phyloP scores from a whole-genome alignment of 75 land plant species.

The Selaginella tamariscina region DNA sequence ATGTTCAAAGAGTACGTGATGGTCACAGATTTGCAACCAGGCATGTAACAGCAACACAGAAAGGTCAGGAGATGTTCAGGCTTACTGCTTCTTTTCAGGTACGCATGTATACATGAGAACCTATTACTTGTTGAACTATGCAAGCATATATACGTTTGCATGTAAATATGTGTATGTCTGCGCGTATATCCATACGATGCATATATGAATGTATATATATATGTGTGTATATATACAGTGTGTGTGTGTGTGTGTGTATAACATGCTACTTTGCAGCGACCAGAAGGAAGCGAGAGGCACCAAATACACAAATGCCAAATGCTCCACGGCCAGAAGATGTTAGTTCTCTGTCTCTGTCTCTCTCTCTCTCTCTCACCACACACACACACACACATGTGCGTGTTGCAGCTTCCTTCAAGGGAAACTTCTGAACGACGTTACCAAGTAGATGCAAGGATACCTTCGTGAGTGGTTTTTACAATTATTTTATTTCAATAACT shows the following conservation, averaged over 20 bases:
- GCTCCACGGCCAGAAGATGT: conserved; percentile 71
- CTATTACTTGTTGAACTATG: too few species aligned
- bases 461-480: conserved; percentile 37
- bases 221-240: too few species aligned
- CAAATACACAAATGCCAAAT: conserved; percentile 69
- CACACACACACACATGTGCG: not conserved
- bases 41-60: conserved; percentile 63
- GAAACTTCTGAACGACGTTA: conserved; percentile 57
- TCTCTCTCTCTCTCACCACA: not conserved
- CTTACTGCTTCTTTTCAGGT: conserved; percentile 93
- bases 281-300: conserved; percentile 64
- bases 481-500: not conserved
- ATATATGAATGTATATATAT: too few species aligned
- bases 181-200: too few species aligned
- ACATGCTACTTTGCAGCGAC: too few species aligned
- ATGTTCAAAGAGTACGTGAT: conserved; percentile 77
- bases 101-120: not conserved
- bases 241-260: too few species aligned
- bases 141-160: too few species aligned
- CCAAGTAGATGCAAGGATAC: conserved; percentile 75
- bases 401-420: conserved; percentile 47
- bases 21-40: conserved; percentile 89
- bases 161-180: too few species aligned
- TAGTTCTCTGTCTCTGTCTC: conserved; percentile 5
- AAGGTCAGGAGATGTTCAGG: conserved; percentile 61